phyloP scores from a whole-genome alignment of 768 basidiomycete genomes.

The Tephrocybe sp. region DNA sequence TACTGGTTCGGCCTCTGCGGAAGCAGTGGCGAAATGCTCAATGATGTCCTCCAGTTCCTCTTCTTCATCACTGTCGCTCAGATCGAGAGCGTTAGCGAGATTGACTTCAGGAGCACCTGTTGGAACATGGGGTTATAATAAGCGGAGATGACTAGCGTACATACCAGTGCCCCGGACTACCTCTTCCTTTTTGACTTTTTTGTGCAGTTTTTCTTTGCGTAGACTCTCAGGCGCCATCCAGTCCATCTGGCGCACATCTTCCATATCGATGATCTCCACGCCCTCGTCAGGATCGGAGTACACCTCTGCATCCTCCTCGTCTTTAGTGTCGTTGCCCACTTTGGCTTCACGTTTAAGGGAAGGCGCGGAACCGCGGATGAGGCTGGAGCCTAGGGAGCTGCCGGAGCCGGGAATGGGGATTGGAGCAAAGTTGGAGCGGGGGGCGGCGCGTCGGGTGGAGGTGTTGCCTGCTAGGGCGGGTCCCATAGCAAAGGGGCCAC shows the following conservation, averaged over 20 bases:
- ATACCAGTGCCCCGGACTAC: conserved; percentile 25
- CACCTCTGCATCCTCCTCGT: conserved; percentile 56
- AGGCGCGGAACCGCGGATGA: conserved; percentile 52
- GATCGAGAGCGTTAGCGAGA: conserved; percentile 59
- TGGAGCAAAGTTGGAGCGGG: conserved; percentile 59
- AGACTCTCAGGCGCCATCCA: conserved; percentile 87
- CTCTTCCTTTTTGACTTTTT: conserved; percentile 50
- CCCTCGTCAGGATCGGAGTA: conserved; percentile 90
- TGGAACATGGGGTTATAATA: too few species aligned
- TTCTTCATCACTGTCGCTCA: conserved; percentile 77
- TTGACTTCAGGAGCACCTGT: conserved; percentile 41
- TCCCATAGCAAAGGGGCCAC: conserved; percentile 87
- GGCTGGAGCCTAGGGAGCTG: conserved; percentile 45
- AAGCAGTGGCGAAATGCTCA: conserved; percentile 58
- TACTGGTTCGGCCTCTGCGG: conserved; percentile 41
- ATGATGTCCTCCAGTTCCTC: conserved; percentile 78
- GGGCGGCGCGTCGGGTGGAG: conserved; percentile 45
- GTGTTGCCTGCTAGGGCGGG: conserved; percentile 65
- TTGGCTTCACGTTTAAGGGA: conserved; percentile 45
- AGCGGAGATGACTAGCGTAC: conserved; percentile 4
- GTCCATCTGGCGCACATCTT: conserved; percentile 74
- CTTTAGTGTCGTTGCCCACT: conserved; percentile 29
- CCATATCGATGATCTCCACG: conserved; percentile 85
- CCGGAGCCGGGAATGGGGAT: conserved; percentile 39
- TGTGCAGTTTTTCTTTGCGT: conserved; percentile 42